Percentiles rank a stretch among this genome's conserved stretches.
These are phyloP conservation scores for Corchorus olitorius DNA, from an alignment of 345 rosid species.

Conservation along the genomic window DNA sequence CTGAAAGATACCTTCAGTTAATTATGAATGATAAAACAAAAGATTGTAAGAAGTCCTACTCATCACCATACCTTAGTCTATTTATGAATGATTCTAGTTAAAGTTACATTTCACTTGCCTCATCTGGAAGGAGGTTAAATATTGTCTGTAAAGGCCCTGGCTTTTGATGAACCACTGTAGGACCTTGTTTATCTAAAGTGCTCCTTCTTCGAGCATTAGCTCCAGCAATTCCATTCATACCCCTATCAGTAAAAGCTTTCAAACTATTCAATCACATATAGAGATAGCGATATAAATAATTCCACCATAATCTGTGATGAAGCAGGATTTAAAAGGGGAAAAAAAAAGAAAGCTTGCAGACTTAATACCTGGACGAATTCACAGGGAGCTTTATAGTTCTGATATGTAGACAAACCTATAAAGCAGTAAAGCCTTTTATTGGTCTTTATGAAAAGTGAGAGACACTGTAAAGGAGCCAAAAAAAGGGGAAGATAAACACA, in stretches of 20 bases:
- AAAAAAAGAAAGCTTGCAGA: background rate
- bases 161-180: constrained; percentile 93
- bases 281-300: constrained; percentile 1
- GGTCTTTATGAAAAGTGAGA: constrained; percentile 19
- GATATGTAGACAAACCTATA: constrained; percentile 93
- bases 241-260: constrained; percentile 41
- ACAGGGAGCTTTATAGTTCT: constrained; percentile 62
- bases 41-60: background rate
- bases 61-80: background rate
- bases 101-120: constrained; percentile 48
- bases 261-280: constrained; percentile 19
- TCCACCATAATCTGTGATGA: background rate
- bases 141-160: constrained; percentile 96
- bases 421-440: constrained; percentile 25
- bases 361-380: constrained; percentile 65
- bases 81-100: constrained; percentile 14
- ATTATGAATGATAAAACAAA: constrained; percentile 20
- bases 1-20: constrained; percentile 41
- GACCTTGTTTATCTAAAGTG: constrained; percentile 74
- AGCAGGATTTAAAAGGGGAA: background rate
- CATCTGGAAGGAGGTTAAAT: constrained; percentile 86
- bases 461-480: constrained; percentile 11
- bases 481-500: background rate
- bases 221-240: constrained; percentile 71
- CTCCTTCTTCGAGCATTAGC: constrained; percentile 69